These are phyloP conservation scores for Xerocomus spinulosus DNA, from an alignment of 768 basidiomycete species.

Conservation along the genomic window DNA sequence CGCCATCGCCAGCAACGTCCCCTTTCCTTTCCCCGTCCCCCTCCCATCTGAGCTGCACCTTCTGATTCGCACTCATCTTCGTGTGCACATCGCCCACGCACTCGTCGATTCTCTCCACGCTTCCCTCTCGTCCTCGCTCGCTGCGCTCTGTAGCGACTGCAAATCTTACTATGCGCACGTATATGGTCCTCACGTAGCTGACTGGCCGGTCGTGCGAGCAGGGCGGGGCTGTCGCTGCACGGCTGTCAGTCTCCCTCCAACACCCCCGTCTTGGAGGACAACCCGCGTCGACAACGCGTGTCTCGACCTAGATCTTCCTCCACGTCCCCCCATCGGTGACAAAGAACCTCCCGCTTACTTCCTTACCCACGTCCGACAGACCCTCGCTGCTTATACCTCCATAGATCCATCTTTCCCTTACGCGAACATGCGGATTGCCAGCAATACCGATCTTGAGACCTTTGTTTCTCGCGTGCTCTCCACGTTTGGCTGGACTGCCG, in stretches of 20 bases:
- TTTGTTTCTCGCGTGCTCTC: conserved; percentile 38
- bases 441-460: conserved; percentile 38
- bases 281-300: conserved; percentile 8
- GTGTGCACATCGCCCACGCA: conserved; percentile 38
- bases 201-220: conserved; percentile 48
- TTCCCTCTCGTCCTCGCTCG: conserved; percentile 33
- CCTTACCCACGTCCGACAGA: conserved; percentile 36
- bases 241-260: conserved; percentile 18
- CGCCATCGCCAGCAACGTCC: conserved; percentile 33
- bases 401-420: conserved; percentile 31
- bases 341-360: conserved; percentile 31
- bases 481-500: conserved; percentile 38
- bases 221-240: conserved; percentile 45
- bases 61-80: conserved; percentile 45
- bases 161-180: conserved; percentile 50
- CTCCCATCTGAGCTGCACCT: conserved; percentile 53
- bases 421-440: conserved; percentile 18
- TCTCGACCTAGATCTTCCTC: conserved; percentile 17
- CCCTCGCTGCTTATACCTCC: conserved; percentile 46
- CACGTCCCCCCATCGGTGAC: conserved; percentile 31
- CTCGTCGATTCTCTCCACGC: conserved; percentile 40
- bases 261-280: conserved; percentile 6
- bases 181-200: conserved; percentile 48
- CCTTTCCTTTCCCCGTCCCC: conserved; percentile 19
- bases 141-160: conserved; percentile 45